A percentile compares a stretch with the other conserved stretches of the same genome.
These are phyloP conservation scores for Penicillium olsonii DNA, from an alignment of 2,329 filamentous ascomycete genomes.

Conservation along the genomic window DNA sequence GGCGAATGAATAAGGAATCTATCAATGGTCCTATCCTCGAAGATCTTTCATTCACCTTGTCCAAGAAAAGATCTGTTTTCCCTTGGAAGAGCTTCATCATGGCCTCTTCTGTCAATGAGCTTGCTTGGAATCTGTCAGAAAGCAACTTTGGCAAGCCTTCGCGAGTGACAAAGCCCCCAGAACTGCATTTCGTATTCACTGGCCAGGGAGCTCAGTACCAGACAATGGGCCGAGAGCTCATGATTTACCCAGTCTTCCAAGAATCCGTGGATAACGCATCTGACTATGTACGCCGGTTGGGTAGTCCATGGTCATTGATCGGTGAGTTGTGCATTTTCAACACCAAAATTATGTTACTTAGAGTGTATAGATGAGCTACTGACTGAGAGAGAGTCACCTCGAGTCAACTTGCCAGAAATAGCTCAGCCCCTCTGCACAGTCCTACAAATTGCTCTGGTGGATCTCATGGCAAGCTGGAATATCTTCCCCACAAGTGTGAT, in stretches of 20 bases:
- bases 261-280: constrained; percentile 25
- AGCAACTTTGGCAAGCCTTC: constrained; percentile 12
- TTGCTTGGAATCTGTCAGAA: constrained; percentile 18
- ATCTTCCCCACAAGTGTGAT: constrained; percentile 27
- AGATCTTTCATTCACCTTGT: constrained; percentile 26
- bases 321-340: constrained; percentile 13
- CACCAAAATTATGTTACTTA: not conserved
- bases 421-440: constrained; percentile 32
- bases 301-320: constrained; percentile 25
- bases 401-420: constrained; percentile 28
- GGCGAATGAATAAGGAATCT: not conserved
- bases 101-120: constrained; percentile 15
- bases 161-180: constrained; percentile 4
- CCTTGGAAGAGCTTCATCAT: constrained; percentile 21
- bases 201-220: constrained; percentile 42
- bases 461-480: constrained; percentile 28
- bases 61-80: constrained; percentile 16
- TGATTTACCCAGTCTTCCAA: constrained; percentile 23
- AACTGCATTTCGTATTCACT: constrained; percentile 40
- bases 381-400: constrained; percentile 14
- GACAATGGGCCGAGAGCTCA: constrained; percentile 36
- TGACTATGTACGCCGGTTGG: constrained; percentile 25
- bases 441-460: constrained; percentile 34
- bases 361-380: constrained; percentile 26
- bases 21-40: constrained; percentile 15